Evolutionary conservation across 2,329 filamentous ascomycete species (phyloP), one percentile per base, ranked within the genome.

Genomic region (Exophiala oligosperma): DNA sequence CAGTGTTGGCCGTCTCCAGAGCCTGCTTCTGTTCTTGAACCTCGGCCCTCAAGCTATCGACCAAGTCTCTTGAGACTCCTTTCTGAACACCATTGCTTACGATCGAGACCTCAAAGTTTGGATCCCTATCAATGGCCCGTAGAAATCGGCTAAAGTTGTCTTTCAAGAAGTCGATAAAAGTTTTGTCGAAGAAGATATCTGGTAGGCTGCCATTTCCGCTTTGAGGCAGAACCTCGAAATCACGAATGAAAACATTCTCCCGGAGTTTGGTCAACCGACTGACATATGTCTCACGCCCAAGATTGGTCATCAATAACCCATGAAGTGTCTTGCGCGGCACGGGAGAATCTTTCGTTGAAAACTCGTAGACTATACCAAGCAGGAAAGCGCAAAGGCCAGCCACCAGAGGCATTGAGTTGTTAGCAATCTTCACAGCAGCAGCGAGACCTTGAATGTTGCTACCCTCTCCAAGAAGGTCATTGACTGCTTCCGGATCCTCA

Each of bases 331-430:
- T 81, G 60, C 94, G 84, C 4, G 93, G 84, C 52, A 99, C 88
- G 0, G 94, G 91, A 0, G 93, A 97, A 73, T 99, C 94, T 71
- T 96, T 96, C 0, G 93, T 97, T 8, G 93, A 97, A 69, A 97
- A 99, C 69, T 99, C 94, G 71, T 97, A 99, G 3, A 94, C 82
- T 21, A 95, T 87, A 8, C 93, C 94, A 1, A 97, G 80, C 0
- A 99, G 77, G 70, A 92, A 86, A 14, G 92, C 89, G 70, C 89
- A 91, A 11, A 99, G 80, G 1, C 94, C 94, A 64, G 91, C 89
- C 12, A 93, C 81, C 32, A 96, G 77, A 21, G 84, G 78, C 59
- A 86, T 86, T 11, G 84, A 84, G 28, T 81, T 74, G 69, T 78
- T 69, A 65, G 81, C 76, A 60, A 87, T 84, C 63, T 87, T 87